A percentile compares a stretch with the other conserved stretches of the same genome.
Conservation (phyloP, 2,329 filamentous ascomycete genomes). For the Cladorrhinum sp. region DNA sequence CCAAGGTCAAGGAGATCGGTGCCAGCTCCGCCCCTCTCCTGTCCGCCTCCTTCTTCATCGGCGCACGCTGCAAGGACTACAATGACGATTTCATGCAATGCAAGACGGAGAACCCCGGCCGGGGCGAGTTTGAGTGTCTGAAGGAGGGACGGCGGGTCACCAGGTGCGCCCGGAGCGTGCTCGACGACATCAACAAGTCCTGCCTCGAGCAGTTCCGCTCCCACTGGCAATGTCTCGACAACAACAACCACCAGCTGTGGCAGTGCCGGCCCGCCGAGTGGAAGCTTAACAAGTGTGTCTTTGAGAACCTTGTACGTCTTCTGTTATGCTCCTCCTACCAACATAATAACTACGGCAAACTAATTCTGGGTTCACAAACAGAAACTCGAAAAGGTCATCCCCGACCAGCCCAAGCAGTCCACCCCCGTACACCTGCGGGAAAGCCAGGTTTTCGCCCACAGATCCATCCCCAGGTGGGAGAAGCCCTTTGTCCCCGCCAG, state of each 20-base stretch:
- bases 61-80: constrained; percentile 87
- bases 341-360: not conserved
- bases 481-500: constrained; percentile 31
- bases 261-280: constrained; percentile 87
- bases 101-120: constrained; percentile 90
- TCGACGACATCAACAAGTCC: constrained; percentile 94
- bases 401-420: constrained; percentile 66
- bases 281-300: constrained; percentile 92
- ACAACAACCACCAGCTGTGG: constrained; percentile 97
- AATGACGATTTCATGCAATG: constrained; percentile 99
- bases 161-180: constrained; percentile 92
- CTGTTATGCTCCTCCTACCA: no score
- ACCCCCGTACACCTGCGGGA: constrained; percentile 71
- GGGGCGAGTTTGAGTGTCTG: constrained; percentile 90
- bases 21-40: constrained; percentile 88
- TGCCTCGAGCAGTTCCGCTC: constrained; percentile 87
- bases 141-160: constrained; percentile 96
- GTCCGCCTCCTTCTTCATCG: constrained; percentile 94
- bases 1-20: constrained; percentile 89
- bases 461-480: constrained; percentile 26
- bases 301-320: constrained; percentile 80
- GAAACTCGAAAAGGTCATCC: constrained; percentile 80
- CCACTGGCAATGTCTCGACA: constrained; percentile 94
- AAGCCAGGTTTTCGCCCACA: constrained; percentile 59
- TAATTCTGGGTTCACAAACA: constrained; percentile 34